A percentile compares a stretch with the other conserved stretches of the same genome.
These are phyloP conservation scores for Chrysoporthe deuterocubensis DNA, from an alignment of 2,329 filamentous ascomycete genomes.

Conservation along the genomic window DNA sequence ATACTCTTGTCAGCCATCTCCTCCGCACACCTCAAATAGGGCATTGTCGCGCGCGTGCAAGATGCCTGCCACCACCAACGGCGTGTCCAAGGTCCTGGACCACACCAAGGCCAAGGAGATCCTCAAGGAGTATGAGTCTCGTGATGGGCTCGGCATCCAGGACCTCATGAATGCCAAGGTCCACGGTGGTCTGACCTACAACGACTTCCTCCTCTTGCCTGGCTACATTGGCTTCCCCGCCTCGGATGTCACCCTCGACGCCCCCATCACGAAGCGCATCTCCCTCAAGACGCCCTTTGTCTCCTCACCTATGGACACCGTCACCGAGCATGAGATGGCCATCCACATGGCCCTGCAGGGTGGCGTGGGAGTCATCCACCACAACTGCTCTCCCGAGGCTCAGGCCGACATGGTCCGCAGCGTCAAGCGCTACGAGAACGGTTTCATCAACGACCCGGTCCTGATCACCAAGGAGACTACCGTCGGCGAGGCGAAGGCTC, in stretches of 20 bases:
- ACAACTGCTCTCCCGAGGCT: slow-evolving; percentile 97
- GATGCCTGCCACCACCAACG: slow-evolving; percentile 72
- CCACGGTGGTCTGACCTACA: slow-evolving; percentile 95
- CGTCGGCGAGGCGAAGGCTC: slow-evolving; percentile 84
- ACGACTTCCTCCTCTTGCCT: slow-evolving; percentile 95
- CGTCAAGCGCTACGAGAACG: slow-evolving; percentile 99
- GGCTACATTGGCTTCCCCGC: slow-evolving; percentile 99
- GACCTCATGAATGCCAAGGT: slow-evolving; percentile 88
- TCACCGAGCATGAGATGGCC: slow-evolving; percentile 99
- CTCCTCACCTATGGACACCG: slow-evolving; percentile 99
- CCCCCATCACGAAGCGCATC: slow-evolving; percentile 93
- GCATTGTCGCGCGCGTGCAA: slow-evolving; percentile 41
- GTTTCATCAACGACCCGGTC: slow-evolving; percentile 95
- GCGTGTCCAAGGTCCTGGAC: slow-evolving; percentile 68
- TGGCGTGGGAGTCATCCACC: slow-evolving; percentile 93
- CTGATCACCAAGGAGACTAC: slow-evolving; percentile 88
- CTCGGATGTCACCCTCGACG: slow-evolving; percentile 84
- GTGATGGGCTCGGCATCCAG: slow-evolving; percentile 85
- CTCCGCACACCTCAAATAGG: not conserved
- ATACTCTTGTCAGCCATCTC: slow-evolving; percentile 3
- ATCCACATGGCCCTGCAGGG: slow-evolving; percentile 94
- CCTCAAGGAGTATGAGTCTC: slow-evolving; percentile 77
- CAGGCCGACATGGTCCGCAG: slow-evolving; percentile 99
- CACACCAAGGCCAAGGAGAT: slow-evolving; percentile 76
- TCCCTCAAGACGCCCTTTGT: slow-evolving; percentile 95